A percentile compares a stretch with the other conserved stretches of the same genome.
phyloP scores from a whole-genome alignment of 192 early-diverging fungal species.

The Chytriomyces sp. region DNA sequence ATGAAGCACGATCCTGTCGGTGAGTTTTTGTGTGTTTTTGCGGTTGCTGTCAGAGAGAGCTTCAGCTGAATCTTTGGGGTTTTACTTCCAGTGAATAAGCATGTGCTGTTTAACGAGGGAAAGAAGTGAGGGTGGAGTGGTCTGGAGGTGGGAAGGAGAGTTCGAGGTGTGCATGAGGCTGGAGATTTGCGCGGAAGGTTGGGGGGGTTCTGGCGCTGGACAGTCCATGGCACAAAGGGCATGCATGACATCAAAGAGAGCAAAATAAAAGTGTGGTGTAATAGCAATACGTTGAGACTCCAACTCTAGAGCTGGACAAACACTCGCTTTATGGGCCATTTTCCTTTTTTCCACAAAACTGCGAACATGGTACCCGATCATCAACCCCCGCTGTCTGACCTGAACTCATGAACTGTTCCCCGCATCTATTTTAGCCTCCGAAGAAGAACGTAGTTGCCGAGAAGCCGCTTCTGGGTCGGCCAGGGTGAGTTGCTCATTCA shows the following conservation, averaged over 20 bases:
- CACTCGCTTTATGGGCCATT: not conserved
- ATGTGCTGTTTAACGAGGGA: constrained; percentile 86
- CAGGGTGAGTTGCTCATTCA: constrained; percentile 22
- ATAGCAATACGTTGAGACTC: not conserved
- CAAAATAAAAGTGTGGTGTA: not conserved
- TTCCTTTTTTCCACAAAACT: constrained; percentile 1
- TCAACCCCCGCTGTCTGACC: not conserved
- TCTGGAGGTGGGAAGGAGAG: not conserved
- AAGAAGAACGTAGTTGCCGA: constrained; percentile 53
- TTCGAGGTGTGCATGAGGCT: not conserved
- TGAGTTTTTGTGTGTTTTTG: constrained; percentile 42
- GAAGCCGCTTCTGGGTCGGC: constrained; percentile 44
- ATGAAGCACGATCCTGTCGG: constrained; percentile 95
- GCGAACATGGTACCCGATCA: not conserved
- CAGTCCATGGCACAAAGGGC: not conserved
- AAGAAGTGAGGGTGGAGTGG: constrained; percentile 65
- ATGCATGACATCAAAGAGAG: not conserved
- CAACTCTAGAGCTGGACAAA: too few relatives aligned
- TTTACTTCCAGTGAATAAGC: constrained; percentile 70
- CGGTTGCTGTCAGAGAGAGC: not conserved
- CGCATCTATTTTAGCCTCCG: constrained; percentile 38
- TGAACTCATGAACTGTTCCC: not conserved
- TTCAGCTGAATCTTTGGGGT: not conserved
- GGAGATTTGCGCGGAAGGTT: not conserved
- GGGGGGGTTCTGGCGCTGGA: not conserved